Base-by-base conservation (phyloP, 495 filamentous ascomycete genomes). In the Aspergillus funiculosus region DNA sequence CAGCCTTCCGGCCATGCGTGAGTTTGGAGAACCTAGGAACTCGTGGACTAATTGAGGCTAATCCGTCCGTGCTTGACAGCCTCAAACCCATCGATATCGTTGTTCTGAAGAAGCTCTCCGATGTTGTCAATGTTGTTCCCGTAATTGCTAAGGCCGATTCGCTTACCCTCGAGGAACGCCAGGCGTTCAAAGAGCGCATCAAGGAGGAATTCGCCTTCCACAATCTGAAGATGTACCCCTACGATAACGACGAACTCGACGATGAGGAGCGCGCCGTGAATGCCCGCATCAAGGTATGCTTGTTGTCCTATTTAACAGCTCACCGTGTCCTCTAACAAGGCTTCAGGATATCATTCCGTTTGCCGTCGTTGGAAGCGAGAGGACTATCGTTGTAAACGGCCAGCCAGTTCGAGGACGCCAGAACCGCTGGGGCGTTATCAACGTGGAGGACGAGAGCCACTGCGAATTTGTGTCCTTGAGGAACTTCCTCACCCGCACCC, bases 141-240 rank as follows among this genome's bases (percentile, higher is more conserved):
- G 94, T 99, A 24, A 96, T 99, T 67, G 92, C 92, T 61, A 99
- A 99, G 76, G 85, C 92, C 39, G 92, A 99, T 61, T 92, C 89
- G 43, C 73, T 99, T 52, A 99, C 92, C 6, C 75, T 99, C 19
- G 94, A 99, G 67, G 92, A 99, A 76, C 80, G 92, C 48, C 78
- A 80, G 54, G 89, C 83, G 3, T 99, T 99, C 80, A 99, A 97
- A 77, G 90, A 90, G 74, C 80, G 94, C 59, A 99, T 99, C 71
- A 95, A 94, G 81, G 91, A 97, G 76, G 92, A 99, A 63, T 97
- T 99, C 66, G 74, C 86, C 29, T 99, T 99, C 83, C 92, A 99
- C 80, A 97, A 95, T 76, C 78, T 97, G 64, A 89, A 95, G 75
- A 99, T 99, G 92, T 99, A 94, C 76, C 92, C 92, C 38, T 99